Percentiles rank a stretch among this genome's conserved stretches.
phyloP scores from a whole-genome alignment of 768 basidiomycete species.

The Tricholoma saponaceum region DNA sequence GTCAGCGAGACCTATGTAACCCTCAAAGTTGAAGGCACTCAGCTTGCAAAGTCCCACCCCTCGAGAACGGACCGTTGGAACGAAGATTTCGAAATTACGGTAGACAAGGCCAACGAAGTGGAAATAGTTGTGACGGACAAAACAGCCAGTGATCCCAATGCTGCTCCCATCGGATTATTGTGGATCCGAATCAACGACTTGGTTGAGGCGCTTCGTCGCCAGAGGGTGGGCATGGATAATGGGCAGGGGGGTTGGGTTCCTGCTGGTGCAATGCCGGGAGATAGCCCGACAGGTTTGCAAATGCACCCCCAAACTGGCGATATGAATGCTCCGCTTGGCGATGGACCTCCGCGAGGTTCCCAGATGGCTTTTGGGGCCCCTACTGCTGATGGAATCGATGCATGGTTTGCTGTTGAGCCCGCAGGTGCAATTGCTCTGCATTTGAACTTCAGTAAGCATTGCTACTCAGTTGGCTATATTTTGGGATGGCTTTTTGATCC shows the following conservation, averaged over 20 bases:
- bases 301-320: slow-evolving; percentile 33
- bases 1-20: slow-evolving; percentile 85
- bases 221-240: slow-evolving; percentile 84
- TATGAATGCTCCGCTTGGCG: slow-evolving; percentile 45
- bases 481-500: slow-evolving; percentile 11
- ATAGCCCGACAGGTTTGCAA: slow-evolving; percentile 32
- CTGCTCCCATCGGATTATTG: slow-evolving; percentile 87
- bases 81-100: slow-evolving; percentile 93
- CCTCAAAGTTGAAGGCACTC: slow-evolving; percentile 94
- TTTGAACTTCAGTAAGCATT: slow-evolving; percentile 84
- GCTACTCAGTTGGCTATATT: slow-evolving; percentile 10
- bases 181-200: slow-evolving; percentile 95
- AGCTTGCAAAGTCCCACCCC: slow-evolving; percentile 87
- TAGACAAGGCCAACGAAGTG: slow-evolving; percentile 98
- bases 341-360: slow-evolving; percentile 36
- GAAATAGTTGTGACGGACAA: slow-evolving; percentile 96
- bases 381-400: slow-evolving; percentile 79
- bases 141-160: slow-evolving; percentile 72
- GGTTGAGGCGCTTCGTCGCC: slow-evolving; percentile 87
- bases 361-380: slow-evolving; percentile 31
- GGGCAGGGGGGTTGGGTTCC: slow-evolving; percentile 96
- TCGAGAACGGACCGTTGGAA: slow-evolving; percentile 96
- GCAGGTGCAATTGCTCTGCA: slow-evolving; percentile 88
- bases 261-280: slow-evolving; percentile 81
- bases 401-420: slow-evolving; percentile 97